A percentile compares a stretch with the other conserved stretches of the same genome.
These are phyloP conservation scores for Phytophthora hibernalis DNA, from an alignment of 352 stramenopile genomes.

Conservation along the genomic window DNA sequence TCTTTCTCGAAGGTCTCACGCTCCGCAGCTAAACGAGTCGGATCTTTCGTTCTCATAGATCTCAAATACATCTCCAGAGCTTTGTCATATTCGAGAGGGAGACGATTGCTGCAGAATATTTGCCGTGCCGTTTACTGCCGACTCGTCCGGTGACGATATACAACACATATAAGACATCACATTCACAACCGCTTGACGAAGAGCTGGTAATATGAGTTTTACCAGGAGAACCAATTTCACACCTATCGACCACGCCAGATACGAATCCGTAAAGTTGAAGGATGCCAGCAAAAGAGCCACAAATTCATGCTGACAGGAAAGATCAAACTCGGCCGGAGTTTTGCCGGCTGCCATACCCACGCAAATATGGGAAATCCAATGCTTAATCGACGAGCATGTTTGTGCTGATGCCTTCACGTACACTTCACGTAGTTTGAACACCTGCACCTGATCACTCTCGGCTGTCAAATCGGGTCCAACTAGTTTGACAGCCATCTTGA, in stretches of 20 bases:
- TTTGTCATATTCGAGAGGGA: constrained; percentile 24
- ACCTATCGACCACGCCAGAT: constrained; percentile 32
- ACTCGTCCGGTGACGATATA: constrained; percentile 5
- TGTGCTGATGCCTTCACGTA: constrained; percentile 31
- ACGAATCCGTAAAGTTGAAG: constrained; percentile 23
- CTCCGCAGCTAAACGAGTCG: constrained; percentile 12
- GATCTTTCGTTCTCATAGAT: constrained; percentile 21
- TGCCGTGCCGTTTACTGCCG: background rate
- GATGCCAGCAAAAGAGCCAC: constrained; percentile 22
- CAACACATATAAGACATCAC: constrained; percentile 15
- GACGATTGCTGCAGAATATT: constrained; percentile 1
- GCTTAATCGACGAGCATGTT: constrained; percentile 32
- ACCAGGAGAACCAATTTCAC: constrained; percentile 35
- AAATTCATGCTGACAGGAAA: constrained; percentile 36
- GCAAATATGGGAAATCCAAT: constrained; percentile 43
- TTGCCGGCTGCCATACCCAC: constrained; percentile 3
- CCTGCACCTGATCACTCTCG: constrained; percentile 7
- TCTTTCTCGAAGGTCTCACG: constrained; percentile 41
- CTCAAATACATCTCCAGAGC: constrained; percentile 24
- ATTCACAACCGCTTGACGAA: constrained; percentile 10
- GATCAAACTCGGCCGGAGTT: constrained; percentile 19
- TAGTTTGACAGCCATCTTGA: constrained; percentile 21
- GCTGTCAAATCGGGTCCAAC: background rate
- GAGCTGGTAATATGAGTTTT: constrained; percentile 21
- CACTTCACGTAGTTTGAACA: constrained; percentile 19